phyloP scores from a whole-genome alignment of 306 rosid genomes.

The Acmispon strigosus region DNA sequence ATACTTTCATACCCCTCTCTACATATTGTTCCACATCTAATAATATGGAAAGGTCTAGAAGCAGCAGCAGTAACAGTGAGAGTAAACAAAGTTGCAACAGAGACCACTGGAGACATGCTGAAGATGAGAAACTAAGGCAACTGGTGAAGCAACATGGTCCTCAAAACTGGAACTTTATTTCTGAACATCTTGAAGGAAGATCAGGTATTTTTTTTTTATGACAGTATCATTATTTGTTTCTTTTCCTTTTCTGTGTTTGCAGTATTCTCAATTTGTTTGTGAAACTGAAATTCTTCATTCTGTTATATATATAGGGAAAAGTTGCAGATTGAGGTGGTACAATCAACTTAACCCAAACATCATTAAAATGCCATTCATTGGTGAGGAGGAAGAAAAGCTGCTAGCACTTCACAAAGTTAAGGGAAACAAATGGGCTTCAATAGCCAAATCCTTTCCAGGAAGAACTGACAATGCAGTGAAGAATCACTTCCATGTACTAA shows the following conservation, averaged over 20 bases:
- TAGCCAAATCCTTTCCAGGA: constrained; percentile 46
- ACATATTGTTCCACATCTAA: too few species aligned
- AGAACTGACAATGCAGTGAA: constrained; percentile 63
- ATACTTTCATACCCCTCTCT: too few species aligned
- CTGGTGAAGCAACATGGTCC: constrained; percentile 49
- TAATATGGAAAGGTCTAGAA: constrained; percentile 26
- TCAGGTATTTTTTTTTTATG: constrained; percentile 41
- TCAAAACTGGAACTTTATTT: constrained; percentile 58
- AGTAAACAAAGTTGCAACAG: constrained; percentile 34
- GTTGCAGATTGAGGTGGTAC: constrained; percentile 73
- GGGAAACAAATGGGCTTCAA: constrained; percentile 65
- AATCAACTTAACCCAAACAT: constrained; percentile 62
- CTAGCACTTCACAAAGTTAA: constrained; percentile 41
- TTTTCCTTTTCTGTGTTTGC: background rate
- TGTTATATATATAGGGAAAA: constrained; percentile 38
- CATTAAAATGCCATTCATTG: constrained; percentile 43
- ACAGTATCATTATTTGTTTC: background rate
- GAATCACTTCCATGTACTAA: constrained; percentile 58
- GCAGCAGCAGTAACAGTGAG: constrained; percentile 12
- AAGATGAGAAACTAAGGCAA: constrained; percentile 42
- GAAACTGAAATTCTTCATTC: background rate
- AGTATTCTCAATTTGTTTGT: too few species aligned
- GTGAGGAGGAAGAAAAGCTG: constrained; percentile 48
- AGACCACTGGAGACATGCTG: constrained; percentile 60
- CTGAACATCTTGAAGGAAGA: constrained; percentile 53